Base-by-base conservation (phyloP, 345 rosid species). In the Gossypium anomalum region DNA sequence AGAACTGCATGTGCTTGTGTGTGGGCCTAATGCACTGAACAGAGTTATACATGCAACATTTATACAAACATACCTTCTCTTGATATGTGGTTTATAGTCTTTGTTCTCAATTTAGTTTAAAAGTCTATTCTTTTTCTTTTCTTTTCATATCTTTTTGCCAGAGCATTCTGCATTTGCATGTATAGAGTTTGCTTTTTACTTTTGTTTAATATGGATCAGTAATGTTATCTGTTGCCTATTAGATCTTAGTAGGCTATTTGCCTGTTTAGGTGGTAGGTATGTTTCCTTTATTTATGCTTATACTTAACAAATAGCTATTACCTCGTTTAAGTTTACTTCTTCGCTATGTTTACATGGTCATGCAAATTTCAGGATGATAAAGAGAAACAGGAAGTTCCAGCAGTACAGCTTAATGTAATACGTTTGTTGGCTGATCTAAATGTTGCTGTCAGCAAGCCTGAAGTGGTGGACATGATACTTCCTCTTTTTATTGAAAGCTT, bases 381-480 rank as follows among this genome's bases (percentile, higher is more conserved):
- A 83, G 94, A 91, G 78, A 91, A 92, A 75, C 94, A 87, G 78
- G 82, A 77, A 23, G 90, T 87, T 78, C 92, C 93, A 73, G 86
- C 90, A 59, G 80, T 90, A 70, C 98, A 93, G 86, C 97, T 96
- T 70, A 96, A 92, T 83, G 78, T 92, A 65, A 96, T 96, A 78
- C 87, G 91, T 61, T 81, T 96, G 83, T 89, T 96, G 48, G 97
- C 99, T 86, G 98, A 96, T 86, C 74, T 96, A 78, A 93, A 89
- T 79, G 97, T 93, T 71, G 87, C 91, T 78, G 92, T 93, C 79
- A 84, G 87, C 85, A 96, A 92, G 88, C 83, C 97, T 71, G 99
- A 96, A 80, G 93, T 92, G 78, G 94, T 94, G 45, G 98, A 96
- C 88, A 92, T 93, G 98, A 90, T 96, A 76, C 83, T 96, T 85